Evolutionary conservation across 176 grass and related monocot genomes (phyloP).

Genomic region (Urochloa ruziziensis): DNA sequence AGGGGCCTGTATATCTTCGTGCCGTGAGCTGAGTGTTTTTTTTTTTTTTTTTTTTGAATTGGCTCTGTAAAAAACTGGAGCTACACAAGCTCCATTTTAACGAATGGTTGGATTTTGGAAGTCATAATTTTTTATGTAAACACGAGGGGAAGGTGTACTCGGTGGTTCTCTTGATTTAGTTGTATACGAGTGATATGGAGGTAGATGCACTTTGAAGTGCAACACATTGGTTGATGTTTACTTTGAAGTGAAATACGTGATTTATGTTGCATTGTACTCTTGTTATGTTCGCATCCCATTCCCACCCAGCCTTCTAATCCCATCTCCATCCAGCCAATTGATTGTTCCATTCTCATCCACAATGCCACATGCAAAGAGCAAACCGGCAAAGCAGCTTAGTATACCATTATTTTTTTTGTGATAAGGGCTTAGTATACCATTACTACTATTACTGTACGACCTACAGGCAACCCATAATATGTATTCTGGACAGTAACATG

Average conservation of each 20-base stretch:
- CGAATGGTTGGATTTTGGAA: not conserved
- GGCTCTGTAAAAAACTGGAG: not conserved
- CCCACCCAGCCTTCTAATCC: not conserved
- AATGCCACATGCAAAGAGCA: not conserved
- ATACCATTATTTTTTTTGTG: not conserved
- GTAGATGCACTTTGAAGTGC: too few species aligned
- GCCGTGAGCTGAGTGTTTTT: not conserved
- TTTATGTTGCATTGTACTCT: not conserved
- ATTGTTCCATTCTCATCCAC: not conserved
- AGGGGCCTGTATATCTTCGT: not conserved
- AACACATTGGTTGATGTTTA: too few species aligned
- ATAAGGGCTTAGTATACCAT: not conserved
- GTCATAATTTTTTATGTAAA: not conserved
- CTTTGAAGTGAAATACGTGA: not conserved
- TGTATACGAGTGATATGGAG: not conserved
- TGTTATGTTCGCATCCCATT: not conserved
- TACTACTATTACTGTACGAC: not conserved
- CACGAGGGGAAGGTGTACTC: not conserved
- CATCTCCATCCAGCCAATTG: not conserved
- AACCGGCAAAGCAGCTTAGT: not conserved
- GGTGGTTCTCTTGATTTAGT: not conserved
- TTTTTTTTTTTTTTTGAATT: not conserved
- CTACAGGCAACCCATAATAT: not conserved
- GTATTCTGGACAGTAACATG: not conserved
- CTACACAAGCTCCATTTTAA: conserved; percentile 8